Conservation (phyloP, 2,329 filamentous ascomycete genomes). For the Pezizomycotina sp. region DNA sequence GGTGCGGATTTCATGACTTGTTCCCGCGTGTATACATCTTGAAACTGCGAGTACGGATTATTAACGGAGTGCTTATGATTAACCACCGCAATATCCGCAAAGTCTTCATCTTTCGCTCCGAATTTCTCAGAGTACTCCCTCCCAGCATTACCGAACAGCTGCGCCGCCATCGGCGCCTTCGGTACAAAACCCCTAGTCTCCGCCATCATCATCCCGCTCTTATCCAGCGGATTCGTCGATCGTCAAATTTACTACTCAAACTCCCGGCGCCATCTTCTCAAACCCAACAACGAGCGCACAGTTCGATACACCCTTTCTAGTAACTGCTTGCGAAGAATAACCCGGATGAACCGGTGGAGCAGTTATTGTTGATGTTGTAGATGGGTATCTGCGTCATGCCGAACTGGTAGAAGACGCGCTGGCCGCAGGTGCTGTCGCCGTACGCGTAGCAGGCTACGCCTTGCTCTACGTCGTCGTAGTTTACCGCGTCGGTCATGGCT, state of each 20-base stretch:
- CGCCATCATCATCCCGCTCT: conserved; percentile 60
- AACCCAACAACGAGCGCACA: conserved; percentile 87
- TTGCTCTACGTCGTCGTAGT: conserved; percentile 89
- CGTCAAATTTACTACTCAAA: conserved; percentile 67
- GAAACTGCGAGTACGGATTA: conserved; percentile 98
- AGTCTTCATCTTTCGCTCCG: conserved; percentile 69
- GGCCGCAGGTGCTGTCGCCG: conserved; percentile 83
- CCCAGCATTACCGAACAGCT: conserved; percentile 91
- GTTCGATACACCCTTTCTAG: conserved; percentile 66
- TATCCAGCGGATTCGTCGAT: conserved; percentile 67
- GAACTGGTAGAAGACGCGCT: conserved; percentile 97
- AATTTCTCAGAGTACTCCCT: conserved; percentile 92
- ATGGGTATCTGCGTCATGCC: conserved; percentile 93
- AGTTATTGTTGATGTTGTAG: conserved; percentile 98
- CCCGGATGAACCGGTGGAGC: conserved; percentile 85
- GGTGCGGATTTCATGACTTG: conserved; percentile 59
- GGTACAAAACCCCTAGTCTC: conserved; percentile 57
- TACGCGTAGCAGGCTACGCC: conserved; percentile 97
- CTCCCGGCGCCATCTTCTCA: conserved; percentile 96
- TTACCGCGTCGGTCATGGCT: conserved; percentile 63
- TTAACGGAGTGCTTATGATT: conserved; percentile 83
- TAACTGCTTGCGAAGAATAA: conserved; percentile 68
- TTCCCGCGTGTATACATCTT: conserved; percentile 73
- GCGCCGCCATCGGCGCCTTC: conserved; percentile 69
- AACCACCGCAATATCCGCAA: conserved; percentile 81